Evolutionary conservation across 1,139 yeast species (phyloP).

Genomic region (Debaryomyces fabryi): DNA sequence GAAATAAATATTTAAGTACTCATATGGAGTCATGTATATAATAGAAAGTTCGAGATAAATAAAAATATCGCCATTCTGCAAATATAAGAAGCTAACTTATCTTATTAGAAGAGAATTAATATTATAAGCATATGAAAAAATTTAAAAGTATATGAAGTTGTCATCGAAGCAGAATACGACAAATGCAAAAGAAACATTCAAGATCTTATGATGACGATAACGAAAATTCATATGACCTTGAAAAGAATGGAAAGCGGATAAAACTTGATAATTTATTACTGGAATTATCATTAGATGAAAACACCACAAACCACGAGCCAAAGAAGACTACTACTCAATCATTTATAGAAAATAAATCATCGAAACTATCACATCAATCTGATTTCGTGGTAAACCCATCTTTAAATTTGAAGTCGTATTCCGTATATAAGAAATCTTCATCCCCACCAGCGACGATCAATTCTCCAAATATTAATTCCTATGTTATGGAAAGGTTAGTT

Average conservation of each 20-base stretch:
- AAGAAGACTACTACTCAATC: slow-evolving; percentile 1
- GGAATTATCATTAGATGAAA: slow-evolving; percentile 20
- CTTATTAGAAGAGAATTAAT: background rate
- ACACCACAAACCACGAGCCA: background rate
- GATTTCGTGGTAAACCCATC: slow-evolving; percentile 20
- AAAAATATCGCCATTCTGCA: background rate
- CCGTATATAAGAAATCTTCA: slow-evolving; percentile 14
- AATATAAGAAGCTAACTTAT: background rate
- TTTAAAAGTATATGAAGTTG: background rate
- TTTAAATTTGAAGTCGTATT: slow-evolving; percentile 15
- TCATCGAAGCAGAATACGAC: background rate
- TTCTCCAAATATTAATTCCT: slow-evolving; percentile 20
- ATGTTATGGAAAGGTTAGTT: slow-evolving; percentile 30
- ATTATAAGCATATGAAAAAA: background rate
- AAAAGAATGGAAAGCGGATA: slow-evolving; percentile 22
- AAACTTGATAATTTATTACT: slow-evolving; percentile 28
- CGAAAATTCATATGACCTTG: slow-evolving; percentile 12
- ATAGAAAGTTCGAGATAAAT: slow-evolving; percentile 17
- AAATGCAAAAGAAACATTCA: slow-evolving; percentile 14
- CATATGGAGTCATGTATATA: slow-evolving; percentile 9
- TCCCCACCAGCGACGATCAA: slow-evolving; percentile 3
- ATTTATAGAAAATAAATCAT: slow-evolving; percentile 4
- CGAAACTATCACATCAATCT: background rate
- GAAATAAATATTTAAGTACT: slow-evolving; percentile 1
- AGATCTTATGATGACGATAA: slow-evolving; percentile 19